Conservation (phyloP, 2,329 filamentous ascomycete genomes). For the Cercospora sp. region DNA sequence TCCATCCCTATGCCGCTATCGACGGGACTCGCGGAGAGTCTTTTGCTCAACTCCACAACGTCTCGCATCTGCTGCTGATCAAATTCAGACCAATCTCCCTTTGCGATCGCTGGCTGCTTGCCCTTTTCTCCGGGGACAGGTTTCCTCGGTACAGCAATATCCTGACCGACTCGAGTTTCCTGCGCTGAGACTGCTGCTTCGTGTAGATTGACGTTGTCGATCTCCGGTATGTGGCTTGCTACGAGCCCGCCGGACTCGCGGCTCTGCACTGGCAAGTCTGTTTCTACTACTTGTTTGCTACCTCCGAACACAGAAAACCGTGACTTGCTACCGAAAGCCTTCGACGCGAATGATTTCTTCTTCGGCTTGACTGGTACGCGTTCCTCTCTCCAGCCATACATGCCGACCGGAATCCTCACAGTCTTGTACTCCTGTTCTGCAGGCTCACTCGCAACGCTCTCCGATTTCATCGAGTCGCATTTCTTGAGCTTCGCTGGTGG, state of each 20-base stretch:
- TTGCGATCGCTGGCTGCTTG: conserved; percentile 4
- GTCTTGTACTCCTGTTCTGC: conserved; percentile 6
- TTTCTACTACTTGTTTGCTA: not conserved
- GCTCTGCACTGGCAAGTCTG: not conserved
- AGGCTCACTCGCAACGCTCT: not conserved
- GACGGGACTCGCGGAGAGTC: conserved; percentile 13
- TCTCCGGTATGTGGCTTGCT: not conserved
- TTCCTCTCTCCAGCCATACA: conserved; percentile 14
- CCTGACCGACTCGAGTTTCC: not conserved
- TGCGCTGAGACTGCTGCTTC: not conserved
- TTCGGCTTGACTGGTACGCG: conserved; percentile 7
- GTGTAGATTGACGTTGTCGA: not conserved
- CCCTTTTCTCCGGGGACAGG: not conserved
- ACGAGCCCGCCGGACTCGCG: not conserved
- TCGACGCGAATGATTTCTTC: not conserved
- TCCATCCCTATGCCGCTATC: conserved; percentile 23
- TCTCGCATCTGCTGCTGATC: conserved; percentile 1
- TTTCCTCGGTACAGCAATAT: not conserved
- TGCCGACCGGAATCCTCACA: conserved; percentile 14
- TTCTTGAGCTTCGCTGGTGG: not conserved
- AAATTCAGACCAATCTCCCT: not conserved
- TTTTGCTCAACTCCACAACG: not conserved
- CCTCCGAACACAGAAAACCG: conserved; percentile 9
- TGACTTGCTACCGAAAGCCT: not conserved
- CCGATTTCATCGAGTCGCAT: not conserved